Base-by-base conservation (phyloP, 1,284 basidiomycete species). In the Cerrena zonata region DNA sequence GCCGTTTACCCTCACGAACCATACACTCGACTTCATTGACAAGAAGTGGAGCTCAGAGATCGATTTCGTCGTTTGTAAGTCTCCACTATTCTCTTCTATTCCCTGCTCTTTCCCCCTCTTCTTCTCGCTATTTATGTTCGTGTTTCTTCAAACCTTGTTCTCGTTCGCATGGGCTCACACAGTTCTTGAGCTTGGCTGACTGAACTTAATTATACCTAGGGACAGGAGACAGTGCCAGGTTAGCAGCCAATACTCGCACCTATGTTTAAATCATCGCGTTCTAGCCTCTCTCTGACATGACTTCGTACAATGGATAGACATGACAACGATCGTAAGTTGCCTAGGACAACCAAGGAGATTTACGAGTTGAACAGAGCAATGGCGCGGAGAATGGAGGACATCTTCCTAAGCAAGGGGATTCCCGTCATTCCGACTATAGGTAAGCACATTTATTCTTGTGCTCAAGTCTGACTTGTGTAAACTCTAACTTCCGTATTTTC, bases 201-300 rank as follows among this genome's bases (percentile, higher is more conserved):
- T 56, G 22, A 57, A 36, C 25, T 50, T 25, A 47, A 50, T 50
- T 45, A 42, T 52, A 43, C n/a, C n/a, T 67, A 86, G 89, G 89
- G 91, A 95, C 92, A 4, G 93, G 93, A 37, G 93, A 96, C 68
- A 93, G 84, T 69, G 93, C 91, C 30, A 82, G 89, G 89, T 89
- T n/a, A n/a, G n/a, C 44, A 23, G 11, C 12, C 42, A 5, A 19
- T n/a, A 44, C 41, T 46, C n/a, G 36, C 40, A 41, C 37, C 18
- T 18, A 34, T 24, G 42, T 13, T 38, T 47, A 18, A 50, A 41
- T 21, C 40, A 23, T 38, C 37, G 23, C 13, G 24, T 18, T 1
- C 38, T 39, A 42, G 40, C 44, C 37, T n/a, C n/a, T n/a, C n/a
- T n/a, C n/a, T n/a, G n/a, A n/a, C n/a, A n/a, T n/a, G n/a, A n/a